phyloP scores from a whole-genome alignment of 768 basidiomycete species.

The Gloeopeniophorella convolvens region DNA sequence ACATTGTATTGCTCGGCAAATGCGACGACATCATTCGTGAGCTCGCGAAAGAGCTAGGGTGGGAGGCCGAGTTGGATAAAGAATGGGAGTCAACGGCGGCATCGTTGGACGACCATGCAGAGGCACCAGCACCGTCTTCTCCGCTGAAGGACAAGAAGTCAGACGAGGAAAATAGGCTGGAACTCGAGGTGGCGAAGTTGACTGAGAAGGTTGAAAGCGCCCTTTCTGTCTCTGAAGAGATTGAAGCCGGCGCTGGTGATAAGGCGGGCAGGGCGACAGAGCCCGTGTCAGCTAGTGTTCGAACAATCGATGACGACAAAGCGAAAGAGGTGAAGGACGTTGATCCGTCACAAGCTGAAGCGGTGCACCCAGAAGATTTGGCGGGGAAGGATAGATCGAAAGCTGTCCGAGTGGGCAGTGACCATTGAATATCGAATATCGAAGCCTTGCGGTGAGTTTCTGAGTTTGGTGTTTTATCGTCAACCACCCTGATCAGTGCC shows the following conservation, averaged over 20 bases:
- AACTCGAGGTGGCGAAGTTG: slow-evolving; percentile 11
- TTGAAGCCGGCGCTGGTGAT: background rate
- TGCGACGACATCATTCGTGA: slow-evolving; percentile 20
- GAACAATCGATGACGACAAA: background rate
- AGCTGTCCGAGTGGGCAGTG: too few relatives aligned
- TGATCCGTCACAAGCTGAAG: too few relatives aligned
- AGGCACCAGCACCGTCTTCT: background rate
- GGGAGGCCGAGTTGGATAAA: slow-evolving; percentile 17
- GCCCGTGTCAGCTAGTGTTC: background rate
- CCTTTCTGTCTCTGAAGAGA: slow-evolving; percentile 7
- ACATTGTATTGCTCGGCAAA: slow-evolving; percentile 18
- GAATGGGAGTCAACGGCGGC: slow-evolving; percentile 12
- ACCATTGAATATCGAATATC: too few relatives aligned
- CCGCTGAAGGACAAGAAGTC: background rate
- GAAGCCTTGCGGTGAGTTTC: too few relatives aligned
- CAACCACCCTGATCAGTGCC: too few relatives aligned
- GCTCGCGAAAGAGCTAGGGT: slow-evolving; percentile 18
- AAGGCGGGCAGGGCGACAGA: too few relatives aligned
- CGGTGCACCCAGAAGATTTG: too few relatives aligned
- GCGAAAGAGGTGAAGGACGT: background rate
- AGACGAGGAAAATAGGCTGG: background rate
- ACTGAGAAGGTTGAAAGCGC: background rate
- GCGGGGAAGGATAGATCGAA: too few relatives aligned
- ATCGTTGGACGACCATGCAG: slow-evolving; percentile 2
- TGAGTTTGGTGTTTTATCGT: too few relatives aligned